Percentiles rank a stretch among this genome's conserved stretches.
Conservation (phyloP, 2,329 filamentous ascomycete genomes). For the Talaromyces sp. region DNA sequence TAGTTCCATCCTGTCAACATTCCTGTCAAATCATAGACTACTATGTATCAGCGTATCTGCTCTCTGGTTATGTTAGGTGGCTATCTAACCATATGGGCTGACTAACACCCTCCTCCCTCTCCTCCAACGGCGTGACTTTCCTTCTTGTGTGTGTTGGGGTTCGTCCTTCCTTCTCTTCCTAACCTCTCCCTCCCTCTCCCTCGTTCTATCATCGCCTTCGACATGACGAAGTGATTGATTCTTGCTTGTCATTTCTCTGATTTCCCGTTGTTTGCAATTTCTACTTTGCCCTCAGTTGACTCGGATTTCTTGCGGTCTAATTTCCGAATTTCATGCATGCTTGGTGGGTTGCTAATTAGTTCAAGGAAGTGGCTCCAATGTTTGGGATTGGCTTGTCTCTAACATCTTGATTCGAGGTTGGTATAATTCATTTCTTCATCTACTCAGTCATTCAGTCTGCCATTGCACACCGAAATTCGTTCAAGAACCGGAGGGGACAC, state of each 20-base stretch:
- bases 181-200: background rate
- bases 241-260: background rate
- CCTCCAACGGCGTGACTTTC: slow-evolving; percentile 4
- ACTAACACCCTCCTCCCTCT: background rate
- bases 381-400: background rate
- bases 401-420: background rate
- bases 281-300: background rate
- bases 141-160: background rate
- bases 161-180: background rate
- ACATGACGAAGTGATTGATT: slow-evolving; percentile 4
- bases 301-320: background rate
- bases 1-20: background rate
- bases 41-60: background rate
- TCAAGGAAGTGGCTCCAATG: background rate
- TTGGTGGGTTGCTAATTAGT: background rate
- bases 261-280: background rate
- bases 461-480: background rate
- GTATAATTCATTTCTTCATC: background rate
- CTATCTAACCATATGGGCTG: slow-evolving; percentile 2
- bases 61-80: background rate
- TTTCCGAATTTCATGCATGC: background rate
- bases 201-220: background rate
- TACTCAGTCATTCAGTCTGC: background rate
- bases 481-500: background rate
- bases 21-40: background rate